Evolutionary conservation across 257 asterid species (phyloP), one percentile per base, ranked within the genome.

Genomic region (Vinca minor): DNA sequence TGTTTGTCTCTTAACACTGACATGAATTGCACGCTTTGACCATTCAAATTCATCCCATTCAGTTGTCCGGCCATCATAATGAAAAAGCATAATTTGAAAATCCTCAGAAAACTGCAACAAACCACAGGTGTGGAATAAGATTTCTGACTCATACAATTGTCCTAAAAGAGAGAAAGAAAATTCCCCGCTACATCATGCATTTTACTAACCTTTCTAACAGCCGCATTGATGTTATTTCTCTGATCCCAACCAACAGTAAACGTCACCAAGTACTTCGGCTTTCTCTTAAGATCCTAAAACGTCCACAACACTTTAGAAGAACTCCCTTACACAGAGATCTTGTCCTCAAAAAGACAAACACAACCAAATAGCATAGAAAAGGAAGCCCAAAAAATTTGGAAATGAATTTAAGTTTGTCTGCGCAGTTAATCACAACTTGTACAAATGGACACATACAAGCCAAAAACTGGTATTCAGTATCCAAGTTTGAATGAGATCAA

Each of bases 21-120:
- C 84, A 81, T 93, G 99, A 74, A 93, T 69, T 65, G 97, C 97
- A 62, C 68, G 88, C 75, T 69, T 79, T 34, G 99, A 89, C 99
- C 99, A 93, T 77, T 93, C 99, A 83, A 87, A 87, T 70, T 87
- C 81, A 71, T 93, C 99, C 99, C 99, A 93, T 74, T 89, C 99
- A 75, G 65, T 93, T 66, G 97, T 84, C 45, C 46, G 84, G 54
- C 99, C 99, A 80, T 93, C 99, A 74, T 93, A 93, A 79, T 93
- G 99, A 63, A 93, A 93, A 71, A 93, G 97, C 86, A 93, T 59
- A 65, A 93, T 93, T 78, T 93, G 99, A 54, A 93, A 93, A 72
- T 93, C 92, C 58, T 93, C 90, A 34, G 99, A 84, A 74, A 93
- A 93, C 99, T 93, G 72, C 73, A 76, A 65, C 0, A 52, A 71